Evolutionary conservation across 2,329 filamentous ascomycete species (phyloP).

Genomic region (Parastagonospora nodorum): DNA sequence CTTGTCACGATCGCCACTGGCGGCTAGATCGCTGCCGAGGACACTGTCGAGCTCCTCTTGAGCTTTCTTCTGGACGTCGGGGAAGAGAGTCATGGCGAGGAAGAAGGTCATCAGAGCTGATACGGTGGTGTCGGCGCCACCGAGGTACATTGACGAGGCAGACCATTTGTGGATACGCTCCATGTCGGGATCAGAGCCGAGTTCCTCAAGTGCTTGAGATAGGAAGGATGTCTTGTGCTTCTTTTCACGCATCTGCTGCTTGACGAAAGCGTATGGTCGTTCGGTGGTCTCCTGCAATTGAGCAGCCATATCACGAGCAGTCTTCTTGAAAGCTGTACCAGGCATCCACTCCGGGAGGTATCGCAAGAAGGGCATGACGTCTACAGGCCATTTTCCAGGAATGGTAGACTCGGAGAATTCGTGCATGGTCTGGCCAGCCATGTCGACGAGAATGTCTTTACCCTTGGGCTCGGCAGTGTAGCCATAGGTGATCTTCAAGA

Average conservation of each 20-base stretch:
- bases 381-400: conserved; percentile 54
- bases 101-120: conserved; percentile 52
- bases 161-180: conserved; percentile 50
- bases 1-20: conserved; percentile 51
- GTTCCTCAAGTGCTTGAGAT: conserved; percentile 46
- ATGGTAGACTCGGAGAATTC: conserved; percentile 48
- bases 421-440: conserved; percentile 49
- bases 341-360: conserved; percentile 55
- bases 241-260: conserved; percentile 45
- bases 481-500: conserved; percentile 44
- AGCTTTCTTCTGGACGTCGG: conserved; percentile 54
- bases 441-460: conserved; percentile 52
- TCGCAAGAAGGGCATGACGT: conserved; percentile 52
- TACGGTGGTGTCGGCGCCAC: conserved; percentile 54
- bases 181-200: conserved; percentile 35
- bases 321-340: conserved; percentile 52
- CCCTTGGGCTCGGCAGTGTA: conserved; percentile 52
- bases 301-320: conserved; percentile 44
- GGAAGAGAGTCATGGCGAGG: conserved; percentile 59
- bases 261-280: conserved; percentile 52
- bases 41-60: conserved; percentile 56
- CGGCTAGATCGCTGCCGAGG: conserved; percentile 55
- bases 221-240: conserved; percentile 47
- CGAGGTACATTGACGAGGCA: conserved; percentile 50
- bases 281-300: conserved; percentile 41